Percentiles rank a stretch among this genome's conserved stretches.
Evolutionary conservation across 495 filamentous ascomycete genomes (phyloP).

Genomic region (Cryomyces antarcticus): DNA sequence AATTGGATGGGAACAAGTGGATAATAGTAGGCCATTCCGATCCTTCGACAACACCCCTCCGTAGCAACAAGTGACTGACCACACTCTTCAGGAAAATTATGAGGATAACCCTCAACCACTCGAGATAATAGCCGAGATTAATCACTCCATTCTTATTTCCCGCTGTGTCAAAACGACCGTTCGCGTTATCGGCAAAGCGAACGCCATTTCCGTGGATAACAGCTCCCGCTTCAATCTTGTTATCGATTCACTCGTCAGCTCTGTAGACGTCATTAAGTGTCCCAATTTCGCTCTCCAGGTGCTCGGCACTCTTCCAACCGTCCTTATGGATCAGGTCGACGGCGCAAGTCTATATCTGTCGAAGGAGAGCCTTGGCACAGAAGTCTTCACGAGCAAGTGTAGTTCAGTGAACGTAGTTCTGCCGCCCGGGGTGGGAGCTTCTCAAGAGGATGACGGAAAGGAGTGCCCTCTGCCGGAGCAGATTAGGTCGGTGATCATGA

Average conservation of each 20-base stretch:
- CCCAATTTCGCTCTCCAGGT: conserved; percentile 84
- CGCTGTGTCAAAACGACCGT: conserved; percentile 81
- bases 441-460: conserved; percentile 45
- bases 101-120: conserved; percentile 48
- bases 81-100: conserved; percentile 52
- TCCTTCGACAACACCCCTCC: background rate
- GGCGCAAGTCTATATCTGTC: conserved; percentile 70
- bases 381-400: conserved; percentile 78
- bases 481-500: conserved; percentile 59
- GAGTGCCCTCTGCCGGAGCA: conserved; percentile 80
- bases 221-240: conserved; percentile 65
- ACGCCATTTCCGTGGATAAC: conserved; percentile 86
- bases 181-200: conserved; percentile 76
- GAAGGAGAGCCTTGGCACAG: conserved; percentile 51
- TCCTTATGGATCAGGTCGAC: conserved; percentile 85
- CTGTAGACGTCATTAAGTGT: conserved; percentile 84
- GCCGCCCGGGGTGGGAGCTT: conserved; percentile 34
- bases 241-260: conserved; percentile 74
- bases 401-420: conserved; percentile 70
- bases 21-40: conserved; percentile 34
- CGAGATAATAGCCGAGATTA: conserved; percentile 56
- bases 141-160: conserved; percentile 80
- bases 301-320: conserved; percentile 58
- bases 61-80: background rate
- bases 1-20: conserved; percentile 93